Base-by-base conservation (phyloP, 306 rosid species). In the Cicer cuneatum region DNA sequence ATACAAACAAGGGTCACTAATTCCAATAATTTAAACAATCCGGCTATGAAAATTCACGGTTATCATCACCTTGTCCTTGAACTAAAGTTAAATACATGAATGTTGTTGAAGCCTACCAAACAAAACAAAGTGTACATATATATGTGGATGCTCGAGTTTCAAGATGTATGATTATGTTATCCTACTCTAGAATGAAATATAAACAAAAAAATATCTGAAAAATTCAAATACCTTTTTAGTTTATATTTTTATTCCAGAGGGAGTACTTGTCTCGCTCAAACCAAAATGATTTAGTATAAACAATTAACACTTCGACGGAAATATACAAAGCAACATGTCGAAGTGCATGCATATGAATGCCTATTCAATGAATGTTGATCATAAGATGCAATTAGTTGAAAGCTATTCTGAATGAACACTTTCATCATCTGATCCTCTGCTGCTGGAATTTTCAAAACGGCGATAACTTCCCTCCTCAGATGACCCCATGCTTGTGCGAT, bases 81-180 rank as follows among this genome's bases (percentile, higher is more conserved):
- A 52, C 84, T 75, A 71, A 71, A 56, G 15, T 45, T 21, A 39
- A 19, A 67, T 76, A 65, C 62, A 79, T 37, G 61, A 53, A 56
- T 39, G 19, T 48, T 38, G 14, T 53, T 63, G 69, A 83, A 76
- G 29, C 72, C 80, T 76, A 80, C 65, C 39, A 38, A 75, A 79
- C 53, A 75, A 53, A 83, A 43, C 73, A 47, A 43, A 10, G 73
- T 57, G 42, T 24, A 14, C 11, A 13, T 47, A 37, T 51, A 49
- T 29, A 48, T 21, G 49, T 19, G 72, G 72, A 47, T 57, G 79
- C 19, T 66, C 8, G 59, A 63, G 81, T 63, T 48, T 72, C 24
- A 71, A 71, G 65, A 64, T 9, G 10, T 65, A 37, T 10, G 37
- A 45, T 24, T 45, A 41, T 51, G 56, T 63, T 60, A 40, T 47